phyloP scores from a whole-genome alignment of 2,329 filamentous ascomycete species.

The Monosporascus cannonballus region DNA sequence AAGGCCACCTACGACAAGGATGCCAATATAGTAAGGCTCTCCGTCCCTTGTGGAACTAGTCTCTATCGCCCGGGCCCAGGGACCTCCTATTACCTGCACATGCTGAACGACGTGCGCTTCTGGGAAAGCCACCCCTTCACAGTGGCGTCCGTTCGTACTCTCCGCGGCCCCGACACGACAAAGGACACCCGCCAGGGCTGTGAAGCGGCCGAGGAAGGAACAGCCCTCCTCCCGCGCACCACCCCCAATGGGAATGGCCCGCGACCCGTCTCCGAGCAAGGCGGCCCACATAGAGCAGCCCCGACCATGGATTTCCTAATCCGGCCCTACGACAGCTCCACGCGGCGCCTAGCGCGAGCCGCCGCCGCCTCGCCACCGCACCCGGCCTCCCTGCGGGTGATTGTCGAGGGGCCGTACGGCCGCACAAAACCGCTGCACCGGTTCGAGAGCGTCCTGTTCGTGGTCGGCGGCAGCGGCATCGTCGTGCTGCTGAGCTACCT shows the following conservation, averaged over 20 bases:
- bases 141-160: conserved; percentile 26
- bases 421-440: conserved; percentile 30
- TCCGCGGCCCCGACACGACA: neutral
- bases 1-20: conserved; percentile 28
- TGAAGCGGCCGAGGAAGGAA: conserved; percentile 6
- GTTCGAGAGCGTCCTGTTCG: conserved; percentile 35
- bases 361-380: conserved; percentile 20
- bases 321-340: conserved; percentile 40
- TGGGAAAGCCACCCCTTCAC: conserved; percentile 49
- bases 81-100: conserved; percentile 40
- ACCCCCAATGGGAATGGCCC: neutral
- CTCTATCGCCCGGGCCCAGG: conserved; percentile 31
- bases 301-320: conserved; percentile 35
- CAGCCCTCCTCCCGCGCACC: neutral
- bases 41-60: conserved; percentile 28
- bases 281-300: neutral
- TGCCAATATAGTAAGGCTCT: conserved; percentile 37
- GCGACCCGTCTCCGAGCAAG: neutral
- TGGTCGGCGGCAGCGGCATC: conserved; percentile 40
- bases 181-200: neutral
- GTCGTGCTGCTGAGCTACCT: conserved; percentile 36
- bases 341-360: conserved; percentile 27
- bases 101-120: conserved; percentile 31
- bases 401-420: conserved; percentile 41
- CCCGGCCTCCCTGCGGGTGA: conserved; percentile 25